A percentile compares a stretch with the other conserved stretches of the same genome.
phyloP scores from a whole-genome alignment of 2,329 filamentous ascomycete genomes.

The Pyricularia sp. region DNA sequence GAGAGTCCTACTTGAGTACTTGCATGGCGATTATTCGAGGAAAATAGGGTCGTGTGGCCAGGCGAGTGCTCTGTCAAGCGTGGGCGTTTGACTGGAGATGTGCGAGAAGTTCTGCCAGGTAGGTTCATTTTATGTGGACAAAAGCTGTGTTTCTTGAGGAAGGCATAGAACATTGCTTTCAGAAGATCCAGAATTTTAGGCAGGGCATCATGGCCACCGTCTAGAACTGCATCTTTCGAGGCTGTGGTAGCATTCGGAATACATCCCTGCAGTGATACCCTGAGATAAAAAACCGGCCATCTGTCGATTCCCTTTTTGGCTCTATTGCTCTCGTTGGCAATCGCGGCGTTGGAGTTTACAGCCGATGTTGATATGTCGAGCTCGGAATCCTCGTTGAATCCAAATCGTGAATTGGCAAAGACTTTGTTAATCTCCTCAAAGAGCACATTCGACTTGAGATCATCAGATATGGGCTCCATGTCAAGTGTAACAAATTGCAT shows the following conservation, averaged over 20 bases:
- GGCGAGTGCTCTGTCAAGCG: neutral
- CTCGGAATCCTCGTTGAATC: slow-evolving; percentile 39
- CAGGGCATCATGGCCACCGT: slow-evolving; percentile 38
- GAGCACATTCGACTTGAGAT: slow-evolving; percentile 51
- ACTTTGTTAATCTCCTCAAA: slow-evolving; percentile 71
- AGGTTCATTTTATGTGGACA: slow-evolving; percentile 32
- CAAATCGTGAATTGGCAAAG: slow-evolving; percentile 72
- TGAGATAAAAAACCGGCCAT: slow-evolving; percentile 87
- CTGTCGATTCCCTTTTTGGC: slow-evolving; percentile 61
- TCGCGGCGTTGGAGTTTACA: neutral
- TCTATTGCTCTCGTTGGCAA: slow-evolving; percentile 22
- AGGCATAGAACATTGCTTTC: slow-evolving; percentile 59
- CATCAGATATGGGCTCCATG: slow-evolving; percentile 51
- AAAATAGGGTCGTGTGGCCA: neutral
- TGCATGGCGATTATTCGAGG: neutral
- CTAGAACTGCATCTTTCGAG: slow-evolving; percentile 28
- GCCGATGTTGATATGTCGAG: neutral
- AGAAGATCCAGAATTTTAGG: slow-evolving; percentile 55
- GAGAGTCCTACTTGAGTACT: neutral
- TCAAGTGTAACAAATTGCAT: slow-evolving; percentile 78
- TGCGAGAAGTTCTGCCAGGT: neutral
- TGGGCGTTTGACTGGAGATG: slow-evolving; percentile 14
- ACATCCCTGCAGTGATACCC: slow-evolving; percentile 35
- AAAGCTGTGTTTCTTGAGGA: slow-evolving; percentile 65
- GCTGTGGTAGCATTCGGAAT: slow-evolving; percentile 13